Percentiles rank a stretch among this genome's conserved stretches.
Evolutionary conservation across 108 stramenopile genomes (phyloP).

Genomic region (Cyclostephanos invisitatus): DNA sequence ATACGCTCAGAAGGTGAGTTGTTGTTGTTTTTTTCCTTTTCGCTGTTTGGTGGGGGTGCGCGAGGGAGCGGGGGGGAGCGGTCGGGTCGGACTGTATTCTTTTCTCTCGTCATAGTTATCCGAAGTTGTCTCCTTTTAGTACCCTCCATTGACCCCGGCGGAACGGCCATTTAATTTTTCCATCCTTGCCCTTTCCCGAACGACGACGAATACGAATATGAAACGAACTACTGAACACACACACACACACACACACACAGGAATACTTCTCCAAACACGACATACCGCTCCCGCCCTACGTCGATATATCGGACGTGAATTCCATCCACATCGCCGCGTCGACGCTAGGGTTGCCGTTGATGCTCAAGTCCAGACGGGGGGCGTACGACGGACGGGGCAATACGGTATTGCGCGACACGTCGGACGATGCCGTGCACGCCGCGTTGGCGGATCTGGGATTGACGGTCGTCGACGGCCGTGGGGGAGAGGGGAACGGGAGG

Average conservation of each 20-base stretch:
- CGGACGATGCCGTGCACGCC: conserved; percentile 55
- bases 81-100: too few species aligned
- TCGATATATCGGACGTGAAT: conserved; percentile 57
- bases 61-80: too few species aligned
- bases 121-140: too few species aligned
- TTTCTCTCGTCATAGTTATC: too few species aligned
- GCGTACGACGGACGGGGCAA: conserved; percentile 99
- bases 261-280: conserved; percentile 71
- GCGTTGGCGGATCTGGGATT: conserved; percentile 66
- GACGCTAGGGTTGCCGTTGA: conserved; percentile 88
- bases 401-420: conserved; percentile 76
- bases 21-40: not conserved
- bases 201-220: conserved; percentile 6
- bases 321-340: conserved; percentile 66
- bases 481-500: not conserved
- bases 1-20: conserved; percentile 81
- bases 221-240: not conserved
- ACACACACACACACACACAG: conserved; percentile 16
- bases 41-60: too few species aligned
- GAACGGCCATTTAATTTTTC: too few species aligned
- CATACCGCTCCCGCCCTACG: conserved; percentile 80
- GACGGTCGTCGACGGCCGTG: not conserved
- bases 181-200: too few species aligned
- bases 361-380: conserved; percentile 93
- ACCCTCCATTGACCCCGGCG: too few species aligned